Percentiles rank a stretch among this genome's conserved stretches.
phyloP scores from a whole-genome alignment of 257 asterid species.

The Orobanche coerulescens region DNA sequence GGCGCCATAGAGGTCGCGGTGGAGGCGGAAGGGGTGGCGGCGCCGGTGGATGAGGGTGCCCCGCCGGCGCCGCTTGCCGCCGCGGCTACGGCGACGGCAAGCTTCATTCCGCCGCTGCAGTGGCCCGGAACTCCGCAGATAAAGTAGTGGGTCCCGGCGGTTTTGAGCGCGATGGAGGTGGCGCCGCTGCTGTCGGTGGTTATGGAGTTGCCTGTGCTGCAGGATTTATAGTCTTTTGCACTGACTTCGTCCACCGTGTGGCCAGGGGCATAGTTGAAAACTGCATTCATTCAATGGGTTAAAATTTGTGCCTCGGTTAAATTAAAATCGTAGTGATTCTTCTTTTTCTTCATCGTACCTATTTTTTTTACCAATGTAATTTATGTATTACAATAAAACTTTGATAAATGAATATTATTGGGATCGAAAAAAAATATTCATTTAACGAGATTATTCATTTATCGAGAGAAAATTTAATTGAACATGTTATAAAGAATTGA shows the following conservation, averaged over 20 bases:
- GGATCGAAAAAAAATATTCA: too few species aligned
- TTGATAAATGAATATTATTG: too few species aligned
- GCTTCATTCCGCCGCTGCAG: constrained; percentile 66
- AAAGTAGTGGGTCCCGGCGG: constrained; percentile 54
- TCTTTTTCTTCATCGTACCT: too few species aligned
- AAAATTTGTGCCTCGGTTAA: neutral
- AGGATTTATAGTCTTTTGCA: constrained; percentile 42
- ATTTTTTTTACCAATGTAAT: too few species aligned
- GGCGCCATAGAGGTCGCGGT: constrained; percentile 22
- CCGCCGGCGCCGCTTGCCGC: constrained; percentile 20
- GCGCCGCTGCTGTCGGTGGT: constrained; percentile 70
- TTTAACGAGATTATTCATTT: too few species aligned
- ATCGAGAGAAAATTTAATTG: too few species aligned
- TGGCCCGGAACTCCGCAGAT: constrained; percentile 58
- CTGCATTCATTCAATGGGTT: constrained; percentile 30
- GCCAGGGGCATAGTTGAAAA: constrained; percentile 59
- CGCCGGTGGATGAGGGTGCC: constrained; percentile 16
- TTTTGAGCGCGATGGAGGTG: constrained; percentile 51
- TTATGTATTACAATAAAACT: too few species aligned
- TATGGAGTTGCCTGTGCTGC: constrained; percentile 56
- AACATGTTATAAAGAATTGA: too few species aligned
- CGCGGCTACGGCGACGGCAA: constrained; percentile 37
- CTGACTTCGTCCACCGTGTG: constrained; percentile 78
- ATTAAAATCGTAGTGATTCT: neutral
- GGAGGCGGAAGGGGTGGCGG: constrained; percentile 28